phyloP scores from a whole-genome alignment of 2,329 filamentous ascomycete genomes.

The Colletotrichum spinosum region DNA sequence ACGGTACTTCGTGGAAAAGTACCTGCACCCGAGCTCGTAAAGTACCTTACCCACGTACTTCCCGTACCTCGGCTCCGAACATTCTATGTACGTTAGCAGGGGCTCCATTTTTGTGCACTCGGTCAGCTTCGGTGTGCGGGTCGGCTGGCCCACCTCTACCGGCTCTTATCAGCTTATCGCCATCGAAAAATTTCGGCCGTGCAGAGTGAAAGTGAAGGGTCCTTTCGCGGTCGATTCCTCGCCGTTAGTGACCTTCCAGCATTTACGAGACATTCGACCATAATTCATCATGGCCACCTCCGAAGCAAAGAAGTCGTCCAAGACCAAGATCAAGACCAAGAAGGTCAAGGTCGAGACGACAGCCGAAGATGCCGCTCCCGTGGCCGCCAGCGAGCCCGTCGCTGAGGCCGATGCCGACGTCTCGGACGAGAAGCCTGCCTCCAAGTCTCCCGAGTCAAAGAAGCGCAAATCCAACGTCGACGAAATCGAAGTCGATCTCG shows the following conservation, averaged over 20 bases:
- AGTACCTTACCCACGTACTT: neutral
- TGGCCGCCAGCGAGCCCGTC: neutral
- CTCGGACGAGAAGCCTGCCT: conserved; percentile 14
- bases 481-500: conserved; percentile 90
- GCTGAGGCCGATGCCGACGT: conserved; percentile 22
- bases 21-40: neutral
- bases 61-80: neutral
- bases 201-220: conserved; percentile 15
- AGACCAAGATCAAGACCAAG: conserved; percentile 16
- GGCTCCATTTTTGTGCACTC: no score
- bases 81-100: neutral
- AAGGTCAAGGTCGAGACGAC: conserved; percentile 10
- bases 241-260: neutral
- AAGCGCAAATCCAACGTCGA: conserved; percentile 78
- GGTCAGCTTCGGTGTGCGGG: conserved; percentile 23
- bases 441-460: conserved; percentile 53
- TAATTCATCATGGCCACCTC: conserved; percentile 18
- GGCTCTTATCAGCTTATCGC: conserved; percentile 32
- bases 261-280: neutral
- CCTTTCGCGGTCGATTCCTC: neutral
- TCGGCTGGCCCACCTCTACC: neutral
- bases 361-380: conserved; percentile 7
- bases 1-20: neutral
- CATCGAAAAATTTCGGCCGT: conserved; percentile 30
- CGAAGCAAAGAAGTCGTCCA: conserved; percentile 12